Conservation (phyloP, 306 rosid species). For the Fragaria nilgerrensis region DNA sequence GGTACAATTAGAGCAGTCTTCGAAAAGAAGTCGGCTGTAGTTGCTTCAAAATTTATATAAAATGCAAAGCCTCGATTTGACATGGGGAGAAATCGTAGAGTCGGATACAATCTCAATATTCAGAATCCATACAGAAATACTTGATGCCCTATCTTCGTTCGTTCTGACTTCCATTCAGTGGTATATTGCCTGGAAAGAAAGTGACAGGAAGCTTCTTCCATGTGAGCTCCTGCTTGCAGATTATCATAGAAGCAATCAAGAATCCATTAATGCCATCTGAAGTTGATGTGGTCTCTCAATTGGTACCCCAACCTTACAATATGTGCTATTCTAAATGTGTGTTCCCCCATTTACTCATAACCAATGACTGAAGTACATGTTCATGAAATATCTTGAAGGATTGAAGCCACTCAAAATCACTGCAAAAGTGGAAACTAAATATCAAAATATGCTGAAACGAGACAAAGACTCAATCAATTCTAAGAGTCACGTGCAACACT, state of each 20-base stretch:
- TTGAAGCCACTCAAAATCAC: conserved; percentile 97
- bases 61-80: conserved; percentile 27
- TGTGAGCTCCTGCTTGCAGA: conserved; percentile 21
- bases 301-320: conserved; percentile 45
- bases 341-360: conserved; percentile 43
- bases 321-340: conserved; percentile 45
- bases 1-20: background rate
- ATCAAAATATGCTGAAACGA: conserved; percentile 26
- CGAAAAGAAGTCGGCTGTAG: background rate
- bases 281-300: conserved; percentile 32
- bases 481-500: conserved; percentile 39
- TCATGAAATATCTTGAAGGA: conserved; percentile 97
- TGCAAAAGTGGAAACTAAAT: conserved; percentile 38
- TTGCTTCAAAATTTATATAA: conserved; percentile 1
- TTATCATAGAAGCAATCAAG: conserved; percentile 35
- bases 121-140: conserved; percentile 45
- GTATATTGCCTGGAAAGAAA: conserved; percentile 42
- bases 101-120: conserved; percentile 47
- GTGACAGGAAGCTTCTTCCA: conserved; percentile 10
- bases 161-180: conserved; percentile 44
- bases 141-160: conserved; percentile 46
- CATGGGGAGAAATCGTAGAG: conserved; percentile 35
- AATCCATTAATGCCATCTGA: conserved; percentile 37
- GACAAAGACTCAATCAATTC: conserved; percentile 21
- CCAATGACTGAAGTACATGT: conserved; percentile 71